These are phyloP conservation scores for Sporothrix protearum DNA, from an alignment of 2,329 filamentous ascomycete genomes.

Conservation along the genomic window DNA sequence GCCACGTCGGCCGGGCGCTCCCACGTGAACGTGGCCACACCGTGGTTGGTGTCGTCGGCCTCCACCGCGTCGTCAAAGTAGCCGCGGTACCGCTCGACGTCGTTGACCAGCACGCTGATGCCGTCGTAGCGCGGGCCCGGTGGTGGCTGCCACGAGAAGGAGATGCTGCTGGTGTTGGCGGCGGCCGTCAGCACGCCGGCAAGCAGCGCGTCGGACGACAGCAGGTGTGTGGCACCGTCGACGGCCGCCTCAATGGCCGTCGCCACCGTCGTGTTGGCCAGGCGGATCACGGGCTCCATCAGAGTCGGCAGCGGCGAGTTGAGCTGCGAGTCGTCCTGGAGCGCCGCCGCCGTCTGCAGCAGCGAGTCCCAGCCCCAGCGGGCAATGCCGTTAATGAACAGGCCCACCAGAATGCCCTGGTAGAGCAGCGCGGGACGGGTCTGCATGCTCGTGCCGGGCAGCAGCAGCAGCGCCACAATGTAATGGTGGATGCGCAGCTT, in stretches of 20 bases:
- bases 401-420: constrained; percentile 81
- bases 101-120: constrained; percentile 76
- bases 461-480: constrained; percentile 77
- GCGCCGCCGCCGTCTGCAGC: constrained; percentile 71
- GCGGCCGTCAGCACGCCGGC: constrained; percentile 18
- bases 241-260: constrained; percentile 25
- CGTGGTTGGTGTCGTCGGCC: constrained; percentile 34
- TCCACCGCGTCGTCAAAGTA: constrained; percentile 51
- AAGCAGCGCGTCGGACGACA: not conserved
- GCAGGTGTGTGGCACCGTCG: not conserved
- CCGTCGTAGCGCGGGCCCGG: constrained; percentile 62
- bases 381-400: constrained; percentile 91
- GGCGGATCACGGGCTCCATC: constrained; percentile 45
- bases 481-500: constrained; percentile 93
- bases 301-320: constrained; percentile 60
- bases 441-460: constrained; percentile 85
- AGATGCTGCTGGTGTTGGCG: constrained; percentile 59
- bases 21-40: constrained; percentile 21
- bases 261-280: constrained; percentile 29
- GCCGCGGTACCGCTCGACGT: constrained; percentile 74
- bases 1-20: constrained; percentile 19
- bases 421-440: constrained; percentile 81
- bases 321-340: constrained; percentile 65
- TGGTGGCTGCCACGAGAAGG: constrained; percentile 53
- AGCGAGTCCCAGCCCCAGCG: constrained; percentile 91